phyloP scores from a whole-genome alignment of 2,329 filamentous ascomycete species.

The Ophiostoma sp. region DNA sequence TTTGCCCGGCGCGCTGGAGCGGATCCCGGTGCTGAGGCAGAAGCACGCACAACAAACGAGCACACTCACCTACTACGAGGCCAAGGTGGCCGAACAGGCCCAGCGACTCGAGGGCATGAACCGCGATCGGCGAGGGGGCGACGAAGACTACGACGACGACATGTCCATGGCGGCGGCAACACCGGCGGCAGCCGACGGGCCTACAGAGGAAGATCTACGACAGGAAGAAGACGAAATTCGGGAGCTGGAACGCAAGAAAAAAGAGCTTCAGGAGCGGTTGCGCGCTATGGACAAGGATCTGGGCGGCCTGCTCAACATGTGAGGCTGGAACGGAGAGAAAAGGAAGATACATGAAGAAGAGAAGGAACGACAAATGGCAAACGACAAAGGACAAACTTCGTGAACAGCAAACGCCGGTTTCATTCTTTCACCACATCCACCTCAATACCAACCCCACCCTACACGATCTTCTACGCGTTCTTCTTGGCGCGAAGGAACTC shows the following conservation, averaged over 20 bases:
- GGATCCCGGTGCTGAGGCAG: conserved; percentile 69
- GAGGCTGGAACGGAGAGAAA: conserved; percentile 29
- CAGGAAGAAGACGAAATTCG: conserved; percentile 67
- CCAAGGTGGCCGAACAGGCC: conserved; percentile 73
- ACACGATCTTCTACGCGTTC: conserved; percentile 36
- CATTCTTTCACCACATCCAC: neutral
- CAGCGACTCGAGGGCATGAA: conserved; percentile 74
- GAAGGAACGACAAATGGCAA: neutral
- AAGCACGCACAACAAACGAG: conserved; percentile 70
- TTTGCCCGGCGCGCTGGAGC: conserved; percentile 73
- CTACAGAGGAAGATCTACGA: conserved; percentile 66
- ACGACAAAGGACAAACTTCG: neutral
- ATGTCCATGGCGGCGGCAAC: conserved; percentile 46
- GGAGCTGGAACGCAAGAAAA: conserved; percentile 58
- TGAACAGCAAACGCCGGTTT: no score
- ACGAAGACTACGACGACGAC: conserved; percentile 51
- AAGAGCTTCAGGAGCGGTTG: conserved; percentile 55
- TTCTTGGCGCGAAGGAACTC: conserved; percentile 59
- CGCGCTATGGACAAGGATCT: conserved; percentile 58
- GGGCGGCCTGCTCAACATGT: conserved; percentile 56
- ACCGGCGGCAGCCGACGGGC: conserved; percentile 43
- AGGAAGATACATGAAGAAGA: neutral
- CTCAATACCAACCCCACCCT: neutral
- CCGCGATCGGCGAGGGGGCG: conserved; percentile 57
- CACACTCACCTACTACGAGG: conserved; percentile 79